A percentile compares a stretch with the other conserved stretches of the same genome.
phyloP scores from a whole-genome alignment of 1,139 yeast genomes.

The Protomyces pachydermus region DNA sequence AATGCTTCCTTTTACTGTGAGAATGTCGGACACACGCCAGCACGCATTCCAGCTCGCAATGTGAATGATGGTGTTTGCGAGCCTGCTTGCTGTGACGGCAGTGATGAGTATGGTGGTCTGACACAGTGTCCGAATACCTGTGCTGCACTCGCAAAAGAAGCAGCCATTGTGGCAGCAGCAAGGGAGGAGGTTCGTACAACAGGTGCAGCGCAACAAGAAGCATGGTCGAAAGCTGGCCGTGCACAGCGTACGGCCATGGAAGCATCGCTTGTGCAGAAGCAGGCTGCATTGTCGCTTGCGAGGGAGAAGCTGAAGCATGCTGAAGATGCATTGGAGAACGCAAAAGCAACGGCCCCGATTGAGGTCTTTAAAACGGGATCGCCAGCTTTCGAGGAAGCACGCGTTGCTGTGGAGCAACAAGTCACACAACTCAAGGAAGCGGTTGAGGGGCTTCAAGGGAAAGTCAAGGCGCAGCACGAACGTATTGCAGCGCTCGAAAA shows the following conservation, averaged over 20 bases:
- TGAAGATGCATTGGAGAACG: conserved; percentile 11
- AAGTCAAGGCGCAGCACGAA: conserved; percentile 36
- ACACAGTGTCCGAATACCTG: conserved; percentile 59
- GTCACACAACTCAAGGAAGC: conserved; percentile 27
- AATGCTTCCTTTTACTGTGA: conserved; percentile 63
- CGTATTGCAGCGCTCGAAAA: conserved; percentile 34
- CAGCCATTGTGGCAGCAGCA: conserved; percentile 31
- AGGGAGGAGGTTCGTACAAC: conserved; percentile 9
- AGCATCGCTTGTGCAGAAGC: neutral
- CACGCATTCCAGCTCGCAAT: conserved; percentile 43
- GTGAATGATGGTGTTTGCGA: conserved; percentile 89
- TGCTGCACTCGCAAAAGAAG: conserved; percentile 44
- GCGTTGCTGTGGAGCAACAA: conserved; percentile 25
- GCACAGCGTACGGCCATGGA: conserved; percentile 17
- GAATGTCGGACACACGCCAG: conserved; percentile 59
- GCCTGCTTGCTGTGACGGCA: conserved; percentile 87
- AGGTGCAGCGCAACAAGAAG: conserved; percentile 6
- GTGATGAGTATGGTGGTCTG: conserved; percentile 60
- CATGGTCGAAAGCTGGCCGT: conserved; percentile 12
- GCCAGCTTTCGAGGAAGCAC: conserved; percentile 17
- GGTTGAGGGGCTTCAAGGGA: conserved; percentile 35
- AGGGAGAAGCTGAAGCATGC: neutral
- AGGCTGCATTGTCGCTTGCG: conserved; percentile 21
- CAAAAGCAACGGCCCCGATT: neutral
- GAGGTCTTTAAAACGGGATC: neutral